phyloP scores from a whole-genome alignment of 1,284 basidiomycete genomes.

The Moniliella sp. region DNA sequence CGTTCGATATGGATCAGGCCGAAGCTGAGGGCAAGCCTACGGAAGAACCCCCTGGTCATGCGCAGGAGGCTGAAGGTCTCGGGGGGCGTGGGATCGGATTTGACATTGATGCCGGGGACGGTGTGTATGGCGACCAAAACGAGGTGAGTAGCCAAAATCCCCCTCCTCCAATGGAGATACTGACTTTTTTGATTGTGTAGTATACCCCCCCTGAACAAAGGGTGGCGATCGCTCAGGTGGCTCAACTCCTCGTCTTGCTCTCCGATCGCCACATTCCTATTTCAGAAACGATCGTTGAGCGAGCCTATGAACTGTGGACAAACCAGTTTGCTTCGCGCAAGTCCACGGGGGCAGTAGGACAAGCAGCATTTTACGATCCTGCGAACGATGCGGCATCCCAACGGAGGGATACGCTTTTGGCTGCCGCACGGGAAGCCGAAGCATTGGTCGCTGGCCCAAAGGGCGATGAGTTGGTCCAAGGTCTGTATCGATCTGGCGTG shows the following conservation, averaged over 20 bases:
- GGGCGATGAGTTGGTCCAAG: background rate
- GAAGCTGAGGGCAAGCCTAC: slow-evolving; percentile 43
- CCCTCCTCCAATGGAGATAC: no score
- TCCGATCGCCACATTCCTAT: slow-evolving; percentile 16
- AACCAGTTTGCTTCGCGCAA: no score
- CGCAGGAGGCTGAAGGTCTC: slow-evolving; percentile 5
- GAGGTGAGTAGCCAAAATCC: slow-evolving; percentile 44
- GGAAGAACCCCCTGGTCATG: slow-evolving; percentile 35
- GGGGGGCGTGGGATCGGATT: slow-evolving; percentile 16
- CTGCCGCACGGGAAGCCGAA: background rate
- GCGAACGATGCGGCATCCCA: no score
- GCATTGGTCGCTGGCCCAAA: background rate
- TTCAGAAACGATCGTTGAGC: slow-evolving; percentile 12
- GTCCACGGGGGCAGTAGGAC: no score
- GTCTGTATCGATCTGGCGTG: background rate
- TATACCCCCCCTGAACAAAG: slow-evolving; percentile 8
- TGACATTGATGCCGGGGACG: slow-evolving; percentile 56
- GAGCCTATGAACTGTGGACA: slow-evolving; percentile 9
- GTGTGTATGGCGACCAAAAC: slow-evolving; percentile 78
- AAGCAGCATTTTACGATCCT: no score
- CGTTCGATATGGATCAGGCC: slow-evolving; percentile 44
- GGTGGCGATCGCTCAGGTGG: slow-evolving; percentile 12
- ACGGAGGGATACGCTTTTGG: no score
- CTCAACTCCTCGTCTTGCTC: slow-evolving; percentile 12
- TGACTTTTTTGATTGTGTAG: no score